phyloP scores from a whole-genome alignment of 148 eudicot species.

The Camellia sinensis region DNA sequence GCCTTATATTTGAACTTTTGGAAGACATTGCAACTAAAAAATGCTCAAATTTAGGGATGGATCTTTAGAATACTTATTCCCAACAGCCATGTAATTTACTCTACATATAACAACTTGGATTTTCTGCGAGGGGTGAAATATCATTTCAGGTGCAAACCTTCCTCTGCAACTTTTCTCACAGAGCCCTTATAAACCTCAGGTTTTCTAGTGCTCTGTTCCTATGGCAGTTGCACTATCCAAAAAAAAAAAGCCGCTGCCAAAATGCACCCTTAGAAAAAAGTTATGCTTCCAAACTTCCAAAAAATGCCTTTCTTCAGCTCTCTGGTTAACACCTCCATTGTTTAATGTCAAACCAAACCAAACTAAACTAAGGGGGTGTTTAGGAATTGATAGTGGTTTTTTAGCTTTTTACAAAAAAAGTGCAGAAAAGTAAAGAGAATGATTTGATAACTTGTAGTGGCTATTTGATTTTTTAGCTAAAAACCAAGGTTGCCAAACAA shows the following conservation, averaged over 20 bases:
- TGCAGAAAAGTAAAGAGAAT: too few relatives aligned
- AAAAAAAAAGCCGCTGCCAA: background rate
- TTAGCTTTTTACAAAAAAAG: too few relatives aligned
- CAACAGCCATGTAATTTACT: background rate
- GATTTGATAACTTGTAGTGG: too few relatives aligned
- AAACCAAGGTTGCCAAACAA: too few relatives aligned
- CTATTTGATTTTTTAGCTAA: too few relatives aligned
- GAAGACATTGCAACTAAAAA: background rate
- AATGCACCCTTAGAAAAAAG: background rate
- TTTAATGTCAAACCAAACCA: background rate
- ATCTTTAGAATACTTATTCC: background rate
- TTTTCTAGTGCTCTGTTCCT: background rate
- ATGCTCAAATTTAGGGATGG: background rate
- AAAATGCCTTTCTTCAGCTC: background rate
- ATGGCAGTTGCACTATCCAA: background rate
- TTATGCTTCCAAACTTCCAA: background rate
- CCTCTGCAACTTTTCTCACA: background rate
- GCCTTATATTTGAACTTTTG: background rate
- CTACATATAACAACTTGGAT: too few relatives aligned
- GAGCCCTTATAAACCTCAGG: background rate
- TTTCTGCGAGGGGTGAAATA: background rate
- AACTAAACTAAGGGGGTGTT: too few relatives aligned
- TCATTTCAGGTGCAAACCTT: background rate
- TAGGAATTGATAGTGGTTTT: too few relatives aligned
- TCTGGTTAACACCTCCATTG: background rate